Conservation (phyloP, 345 rosid genomes). For the Turritis glabra region DNA sequence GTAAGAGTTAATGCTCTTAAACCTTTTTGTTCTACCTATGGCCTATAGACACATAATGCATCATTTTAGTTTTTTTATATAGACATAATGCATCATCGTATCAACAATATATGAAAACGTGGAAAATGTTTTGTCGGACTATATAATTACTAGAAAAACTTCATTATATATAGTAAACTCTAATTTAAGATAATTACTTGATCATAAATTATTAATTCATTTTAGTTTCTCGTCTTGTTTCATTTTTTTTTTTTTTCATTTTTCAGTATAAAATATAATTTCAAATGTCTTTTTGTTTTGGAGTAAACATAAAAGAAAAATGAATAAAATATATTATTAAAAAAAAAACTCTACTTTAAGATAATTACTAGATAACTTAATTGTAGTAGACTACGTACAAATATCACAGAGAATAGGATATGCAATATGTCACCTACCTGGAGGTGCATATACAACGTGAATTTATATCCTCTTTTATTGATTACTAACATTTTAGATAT, state of each 20-base stretch:
- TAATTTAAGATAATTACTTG: background rate
- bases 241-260: too few species aligned
- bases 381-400: background rate
- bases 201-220: too few species aligned
- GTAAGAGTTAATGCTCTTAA: too few species aligned
- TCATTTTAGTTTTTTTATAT: too few species aligned
- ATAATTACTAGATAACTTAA: background rate
- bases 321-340: too few species aligned
- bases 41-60: too few species aligned
- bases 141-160: too few species aligned
- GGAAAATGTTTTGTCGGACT: background rate
- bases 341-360: background rate
- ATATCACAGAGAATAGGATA: background rate
- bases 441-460: conserved; percentile 18
- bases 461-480: background rate
- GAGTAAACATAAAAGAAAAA: too few species aligned
- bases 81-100: background rate
- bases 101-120: background rate
- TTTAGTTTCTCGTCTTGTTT: too few species aligned
- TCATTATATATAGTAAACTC: too few species aligned
- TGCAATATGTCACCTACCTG: conserved; percentile 18
- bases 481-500: background rate
- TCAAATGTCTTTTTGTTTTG: too few species aligned
- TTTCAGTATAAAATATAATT: too few species aligned
- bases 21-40: background rate